Evolutionary conservation across 1,284 basidiomycete genomes (phyloP).

Genomic region (Cryptococcus sp.): DNA sequence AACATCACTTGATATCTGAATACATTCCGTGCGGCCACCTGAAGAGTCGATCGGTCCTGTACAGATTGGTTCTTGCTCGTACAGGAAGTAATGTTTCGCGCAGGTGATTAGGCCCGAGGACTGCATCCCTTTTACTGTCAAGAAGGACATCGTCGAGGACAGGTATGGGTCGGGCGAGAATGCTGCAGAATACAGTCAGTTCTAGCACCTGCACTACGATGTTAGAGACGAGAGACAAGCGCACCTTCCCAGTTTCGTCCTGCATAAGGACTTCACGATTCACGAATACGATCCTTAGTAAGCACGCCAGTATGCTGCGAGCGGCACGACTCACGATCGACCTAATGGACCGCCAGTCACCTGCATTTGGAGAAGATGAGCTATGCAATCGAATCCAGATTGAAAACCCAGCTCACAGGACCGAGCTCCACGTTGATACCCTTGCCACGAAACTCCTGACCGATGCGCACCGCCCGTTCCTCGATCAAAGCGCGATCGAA

Average conservation of each 20-base stretch:
- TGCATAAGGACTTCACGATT: constrained; percentile 35
- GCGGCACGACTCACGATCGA: constrained; percentile 36
- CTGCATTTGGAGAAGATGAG: constrained; percentile 11
- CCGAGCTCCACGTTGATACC: constrained; percentile 50
- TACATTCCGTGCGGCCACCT: constrained; percentile 36
- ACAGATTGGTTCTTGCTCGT: constrained; percentile 53
- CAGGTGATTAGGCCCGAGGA: constrained; percentile 51
- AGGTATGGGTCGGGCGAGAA: constrained; percentile 54
- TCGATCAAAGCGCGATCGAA: constrained; percentile 56
- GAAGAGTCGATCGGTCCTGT: constrained; percentile 31
- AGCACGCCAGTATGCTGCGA: neutral
- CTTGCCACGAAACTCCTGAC: constrained; percentile 55
- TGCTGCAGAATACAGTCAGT: constrained; percentile 25
- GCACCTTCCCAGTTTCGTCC: constrained; percentile 55
- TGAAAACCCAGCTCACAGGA: constrained; percentile 29
- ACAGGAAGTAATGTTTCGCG: constrained; percentile 53
- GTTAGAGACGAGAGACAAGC: neutral
- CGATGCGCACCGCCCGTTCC: constrained; percentile 53
- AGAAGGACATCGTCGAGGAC: constrained; percentile 49
- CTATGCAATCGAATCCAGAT: neutral
- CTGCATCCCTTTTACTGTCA: constrained; percentile 50
- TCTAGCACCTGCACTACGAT: neutral
- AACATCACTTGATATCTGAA: constrained; percentile 37
- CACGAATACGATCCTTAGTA: constrained; percentile 6
- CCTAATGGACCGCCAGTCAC: constrained; percentile 55